A percentile compares a stretch with the other conserved stretches of the same genome.
These are phyloP conservation scores for Penstemon barbatus DNA, from an alignment of 257 asterid species.

Conservation along the genomic window DNA sequence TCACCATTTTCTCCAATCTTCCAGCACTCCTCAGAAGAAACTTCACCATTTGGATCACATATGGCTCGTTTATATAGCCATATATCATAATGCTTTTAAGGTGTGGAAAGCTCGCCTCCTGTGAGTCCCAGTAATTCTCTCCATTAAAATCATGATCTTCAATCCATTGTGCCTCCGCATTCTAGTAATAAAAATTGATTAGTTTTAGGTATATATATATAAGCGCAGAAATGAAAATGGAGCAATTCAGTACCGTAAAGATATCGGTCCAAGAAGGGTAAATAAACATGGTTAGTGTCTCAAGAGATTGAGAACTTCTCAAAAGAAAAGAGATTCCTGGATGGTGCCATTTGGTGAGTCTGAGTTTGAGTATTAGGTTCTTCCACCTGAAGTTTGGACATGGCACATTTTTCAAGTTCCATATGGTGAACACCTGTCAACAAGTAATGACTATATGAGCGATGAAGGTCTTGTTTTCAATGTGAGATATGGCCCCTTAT, in stretches of 20 bases:
- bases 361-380: background rate
- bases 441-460: too few species aligned
- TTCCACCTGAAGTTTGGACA: background rate
- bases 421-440: background rate
- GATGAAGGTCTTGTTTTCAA: too few species aligned
- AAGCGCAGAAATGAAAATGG: too few species aligned
- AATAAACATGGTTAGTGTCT: background rate
- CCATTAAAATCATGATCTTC: background rate
- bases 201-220: too few species aligned
- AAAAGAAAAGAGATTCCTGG: background rate
- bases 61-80: background rate
- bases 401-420: background rate
- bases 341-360: background rate
- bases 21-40: constrained; percentile 7
- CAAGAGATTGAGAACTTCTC: background rate
- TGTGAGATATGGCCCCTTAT: too few species aligned
- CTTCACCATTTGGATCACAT: constrained; percentile 1
- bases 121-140: background rate
- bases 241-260: background rate
- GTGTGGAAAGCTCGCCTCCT: background rate
- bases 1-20: background rate
- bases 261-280: background rate
- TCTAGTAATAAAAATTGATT: background rate
- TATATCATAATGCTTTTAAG: background rate
- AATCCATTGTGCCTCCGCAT: constrained; percentile 14